phyloP scores from a whole-genome alignment of 73 alveolate species.

The Paraurostyla sp. region DNA sequence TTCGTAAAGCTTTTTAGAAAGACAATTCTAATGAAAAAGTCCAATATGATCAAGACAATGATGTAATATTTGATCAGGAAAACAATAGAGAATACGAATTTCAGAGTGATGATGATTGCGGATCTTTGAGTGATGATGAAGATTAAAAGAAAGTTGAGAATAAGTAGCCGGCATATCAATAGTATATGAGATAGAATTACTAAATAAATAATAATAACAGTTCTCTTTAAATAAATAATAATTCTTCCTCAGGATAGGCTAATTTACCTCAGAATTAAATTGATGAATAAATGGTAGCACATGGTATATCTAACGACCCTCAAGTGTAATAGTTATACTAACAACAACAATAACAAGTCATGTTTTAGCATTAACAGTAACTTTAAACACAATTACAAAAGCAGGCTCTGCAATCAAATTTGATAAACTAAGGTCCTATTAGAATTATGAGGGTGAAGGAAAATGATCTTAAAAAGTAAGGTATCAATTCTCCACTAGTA shows the following conservation, averaged over 20 bases:
- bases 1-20: constrained; percentile 1
- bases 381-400: neutral
- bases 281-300: neutral
- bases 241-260: neutral
- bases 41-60: neutral
- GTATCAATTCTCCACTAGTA: too few relatives aligned
- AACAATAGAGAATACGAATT: neutral
- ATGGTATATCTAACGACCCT: neutral
- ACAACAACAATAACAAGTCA: neutral
- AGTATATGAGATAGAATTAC: too few relatives aligned
- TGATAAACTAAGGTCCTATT: neutral
- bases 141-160: too few relatives aligned
- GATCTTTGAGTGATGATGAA: neutral
- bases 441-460: constrained; percentile 29
- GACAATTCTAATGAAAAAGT: neutral
- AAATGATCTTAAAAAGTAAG: neutral
- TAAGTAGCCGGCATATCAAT: too few relatives aligned
- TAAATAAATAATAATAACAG: too few relatives aligned
- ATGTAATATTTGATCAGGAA: neutral
- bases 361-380: neutral
- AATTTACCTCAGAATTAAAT: neutral
- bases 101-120: neutral
- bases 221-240: too few relatives aligned
- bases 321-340: neutral
- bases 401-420: neutral